Conservation (phyloP, 495 filamentous ascomycete genomes). For the Delitschia confertaspora region DNA sequence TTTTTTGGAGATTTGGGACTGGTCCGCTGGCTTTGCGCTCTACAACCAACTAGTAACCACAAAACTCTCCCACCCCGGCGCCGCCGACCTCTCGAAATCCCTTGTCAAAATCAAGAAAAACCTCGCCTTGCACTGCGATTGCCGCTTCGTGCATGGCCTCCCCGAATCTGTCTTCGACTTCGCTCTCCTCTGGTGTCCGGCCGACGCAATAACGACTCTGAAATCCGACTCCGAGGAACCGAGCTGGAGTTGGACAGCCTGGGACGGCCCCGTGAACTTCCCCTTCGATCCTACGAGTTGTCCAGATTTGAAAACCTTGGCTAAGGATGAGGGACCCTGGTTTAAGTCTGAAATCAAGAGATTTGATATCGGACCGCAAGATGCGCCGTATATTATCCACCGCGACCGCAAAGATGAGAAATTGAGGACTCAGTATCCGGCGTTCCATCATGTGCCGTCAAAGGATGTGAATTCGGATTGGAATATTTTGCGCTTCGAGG, state of each 20-base stretch:
- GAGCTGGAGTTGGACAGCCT: constrained; percentile 18
- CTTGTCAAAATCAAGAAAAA: constrained; percentile 10
- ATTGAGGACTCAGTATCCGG: constrained; percentile 11
- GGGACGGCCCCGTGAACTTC: constrained; percentile 19
- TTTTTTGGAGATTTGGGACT: constrained; percentile 13
- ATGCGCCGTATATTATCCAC: constrained; percentile 10
- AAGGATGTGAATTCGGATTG: constrained; percentile 6
- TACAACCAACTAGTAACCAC: constrained; percentile 23
- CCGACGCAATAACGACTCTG: neutral
- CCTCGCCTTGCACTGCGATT: constrained; percentile 11
- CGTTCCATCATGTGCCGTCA: constrained; percentile 8
- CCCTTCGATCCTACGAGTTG: constrained; percentile 21
- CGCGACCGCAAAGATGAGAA: constrained; percentile 9
- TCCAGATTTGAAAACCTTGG: constrained; percentile 10
- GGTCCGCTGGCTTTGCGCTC: constrained; percentile 14
- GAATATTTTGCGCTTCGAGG: constrained; percentile 12
- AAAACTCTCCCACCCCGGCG: constrained; percentile 1
- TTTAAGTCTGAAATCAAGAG: constrained; percentile 18
- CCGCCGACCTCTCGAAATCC: neutral
- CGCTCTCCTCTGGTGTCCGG: constrained; percentile 22
- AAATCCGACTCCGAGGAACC: constrained; percentile 8
- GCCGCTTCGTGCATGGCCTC: constrained; percentile 16
- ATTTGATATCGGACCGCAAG: constrained; percentile 12
- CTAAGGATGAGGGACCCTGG: constrained; percentile 2
- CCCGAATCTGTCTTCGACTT: constrained; percentile 20